A percentile compares a stretch with the other conserved stretches of the same genome.
phyloP scores from a whole-genome alignment of 345 rosid species.

The Bretschneidera sinensis region DNA sequence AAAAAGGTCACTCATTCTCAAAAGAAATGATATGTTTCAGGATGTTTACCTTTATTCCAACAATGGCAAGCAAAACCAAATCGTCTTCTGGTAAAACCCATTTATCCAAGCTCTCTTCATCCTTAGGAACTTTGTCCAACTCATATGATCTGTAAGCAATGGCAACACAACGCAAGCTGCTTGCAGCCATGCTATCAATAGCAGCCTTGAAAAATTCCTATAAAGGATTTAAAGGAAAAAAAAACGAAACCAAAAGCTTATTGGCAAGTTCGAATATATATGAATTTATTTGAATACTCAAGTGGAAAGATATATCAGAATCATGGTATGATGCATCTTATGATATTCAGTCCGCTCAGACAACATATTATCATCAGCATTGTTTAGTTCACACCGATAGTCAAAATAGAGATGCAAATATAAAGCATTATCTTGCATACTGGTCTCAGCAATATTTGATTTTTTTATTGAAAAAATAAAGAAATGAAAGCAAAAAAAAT shows the following conservation, averaged over 20 bases:
- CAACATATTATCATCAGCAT: neutral
- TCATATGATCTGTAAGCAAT: conserved; percentile 78
- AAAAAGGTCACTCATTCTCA: neutral
- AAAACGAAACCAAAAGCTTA: neutral
- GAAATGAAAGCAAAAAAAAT: no score
- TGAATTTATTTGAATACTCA: neutral
- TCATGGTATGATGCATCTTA: neutral
- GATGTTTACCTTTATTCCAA: conserved; percentile 85
- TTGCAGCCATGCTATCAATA: conserved; percentile 83
- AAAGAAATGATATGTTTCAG: neutral
- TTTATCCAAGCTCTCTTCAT: conserved; percentile 47
- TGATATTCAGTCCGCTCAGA: neutral
- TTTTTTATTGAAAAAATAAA: no score
- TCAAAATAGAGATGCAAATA: neutral
- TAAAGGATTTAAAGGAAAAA: conserved; percentile 2
- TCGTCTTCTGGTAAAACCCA: conserved; percentile 94
- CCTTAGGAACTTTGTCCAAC: conserved; percentile 53
- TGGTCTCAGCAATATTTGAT: no score
- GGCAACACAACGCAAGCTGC: conserved; percentile 93
- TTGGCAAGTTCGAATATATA: no score
- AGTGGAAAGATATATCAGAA: neutral
- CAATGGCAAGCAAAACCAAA: conserved; percentile 83
- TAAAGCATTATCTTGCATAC: neutral
- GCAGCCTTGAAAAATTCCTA: conserved; percentile 70
- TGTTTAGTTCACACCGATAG: neutral